Evolutionary conservation across 2,329 filamentous ascomycete genomes (phyloP).

Genomic region (Hymenoscyphus infarciens): DNA sequence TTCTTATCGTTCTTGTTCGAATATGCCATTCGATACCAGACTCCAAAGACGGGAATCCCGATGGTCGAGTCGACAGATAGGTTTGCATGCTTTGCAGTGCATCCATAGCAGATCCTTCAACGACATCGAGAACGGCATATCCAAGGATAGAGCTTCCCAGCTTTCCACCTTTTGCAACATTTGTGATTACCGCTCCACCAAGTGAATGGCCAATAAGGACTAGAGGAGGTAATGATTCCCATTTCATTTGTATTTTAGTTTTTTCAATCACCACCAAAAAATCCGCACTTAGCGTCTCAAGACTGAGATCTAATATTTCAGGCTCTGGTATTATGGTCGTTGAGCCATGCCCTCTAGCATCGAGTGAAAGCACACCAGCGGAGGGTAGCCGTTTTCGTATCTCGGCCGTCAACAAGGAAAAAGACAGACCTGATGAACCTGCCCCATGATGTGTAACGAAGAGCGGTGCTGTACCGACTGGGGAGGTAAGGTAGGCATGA

Average conservation of each 20-base stretch:
- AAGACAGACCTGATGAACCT: constrained; percentile 88
- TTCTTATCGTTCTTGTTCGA: constrained; percentile 81
- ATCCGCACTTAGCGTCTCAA: constrained; percentile 71
- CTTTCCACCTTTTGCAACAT: constrained; percentile 66
- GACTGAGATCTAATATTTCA: constrained; percentile 59
- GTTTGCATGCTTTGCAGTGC: constrained; percentile 91
- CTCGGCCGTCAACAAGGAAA: constrained; percentile 75
- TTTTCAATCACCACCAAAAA: constrained; percentile 65
- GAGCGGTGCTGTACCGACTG: constrained; percentile 67
- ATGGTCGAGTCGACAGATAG: constrained; percentile 79
- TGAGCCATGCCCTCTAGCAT: constrained; percentile 82
- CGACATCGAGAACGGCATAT: constrained; percentile 89
- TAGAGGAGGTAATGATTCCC: constrained; percentile 69
- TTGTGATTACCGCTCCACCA: constrained; percentile 85
- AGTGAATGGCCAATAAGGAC: constrained; percentile 89
- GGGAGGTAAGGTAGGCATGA: constrained; percentile 86
- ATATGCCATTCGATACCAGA: constrained; percentile 93
- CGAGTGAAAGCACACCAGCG: constrained; percentile 79
- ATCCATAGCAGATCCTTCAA: constrained; percentile 94
- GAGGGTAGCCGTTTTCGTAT: constrained; percentile 72
- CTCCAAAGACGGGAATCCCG: constrained; percentile 70
- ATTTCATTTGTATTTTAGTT: constrained; percentile 65
- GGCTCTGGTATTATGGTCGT: constrained; percentile 47
- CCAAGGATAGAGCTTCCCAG: constrained; percentile 71
- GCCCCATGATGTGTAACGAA: constrained; percentile 95